Evolutionary conservation across 768 basidiomycete genomes (phyloP).

Genomic region (Tylopilus subfusipes): DNA sequence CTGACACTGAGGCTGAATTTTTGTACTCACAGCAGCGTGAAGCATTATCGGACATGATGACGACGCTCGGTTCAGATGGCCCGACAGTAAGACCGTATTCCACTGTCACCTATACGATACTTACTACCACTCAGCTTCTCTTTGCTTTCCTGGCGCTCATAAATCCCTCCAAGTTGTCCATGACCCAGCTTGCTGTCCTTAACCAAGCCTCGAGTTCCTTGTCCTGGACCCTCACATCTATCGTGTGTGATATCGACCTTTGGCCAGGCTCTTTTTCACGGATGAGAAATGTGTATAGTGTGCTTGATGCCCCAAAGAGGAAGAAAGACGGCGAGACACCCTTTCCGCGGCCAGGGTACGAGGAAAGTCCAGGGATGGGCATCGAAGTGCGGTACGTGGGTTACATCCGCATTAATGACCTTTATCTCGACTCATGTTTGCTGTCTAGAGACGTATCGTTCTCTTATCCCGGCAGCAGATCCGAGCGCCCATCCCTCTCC

Average conservation of each 20-base stretch:
- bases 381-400: conserved; percentile 19
- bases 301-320: conserved; percentile 15
- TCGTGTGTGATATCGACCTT: conserved; percentile 3
- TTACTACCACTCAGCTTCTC: conserved; percentile 9
- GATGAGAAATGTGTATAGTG: conserved; percentile 23
- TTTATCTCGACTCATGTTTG: not conserved
- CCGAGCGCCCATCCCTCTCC: conserved; percentile 22
- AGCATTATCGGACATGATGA: conserved; percentile 5
- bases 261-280: conserved; percentile 24
- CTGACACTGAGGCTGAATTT: conserved; percentile 9
- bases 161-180: conserved; percentile 24
- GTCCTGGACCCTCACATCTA: conserved; percentile 18
- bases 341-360: conserved; percentile 17
- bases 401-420: not conserved
- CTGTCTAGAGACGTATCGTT: conserved; percentile 36
- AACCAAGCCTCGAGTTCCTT: conserved; percentile 25
- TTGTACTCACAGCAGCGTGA: conserved; percentile 9
- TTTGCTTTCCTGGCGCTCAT: conserved; percentile 24
- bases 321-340: conserved; percentile 25
- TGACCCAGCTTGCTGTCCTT: conserved; percentile 31
- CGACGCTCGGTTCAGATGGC: conserved; percentile 12
- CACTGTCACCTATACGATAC: not conserved
- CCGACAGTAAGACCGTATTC: conserved; percentile 12
- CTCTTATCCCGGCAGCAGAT: conserved; percentile 44
- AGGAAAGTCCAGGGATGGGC: conserved; percentile 10